These are phyloP conservation scores for Pseudogymnoascus sp. DNA, from an alignment of 2,329 filamentous ascomycete species.

Conservation along the genomic window DNA sequence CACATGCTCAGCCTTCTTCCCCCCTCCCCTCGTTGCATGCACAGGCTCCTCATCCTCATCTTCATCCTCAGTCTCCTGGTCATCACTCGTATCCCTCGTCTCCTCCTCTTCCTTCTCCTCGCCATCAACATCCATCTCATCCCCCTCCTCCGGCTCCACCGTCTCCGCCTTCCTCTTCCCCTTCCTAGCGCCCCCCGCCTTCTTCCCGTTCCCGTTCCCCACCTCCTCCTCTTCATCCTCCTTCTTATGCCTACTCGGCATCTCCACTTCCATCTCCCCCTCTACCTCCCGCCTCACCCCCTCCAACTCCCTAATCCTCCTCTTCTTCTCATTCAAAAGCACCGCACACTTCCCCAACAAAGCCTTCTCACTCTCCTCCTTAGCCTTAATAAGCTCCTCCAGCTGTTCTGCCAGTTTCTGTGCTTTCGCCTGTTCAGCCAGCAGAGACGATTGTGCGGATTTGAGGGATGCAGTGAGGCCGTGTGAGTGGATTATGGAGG, in stretches of 20 bases:
- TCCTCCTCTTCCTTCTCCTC: constrained; percentile 3
- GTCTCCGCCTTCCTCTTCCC: constrained; percentile 43
- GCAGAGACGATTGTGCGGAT: constrained; percentile 33
- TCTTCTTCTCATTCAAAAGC: constrained; percentile 70
- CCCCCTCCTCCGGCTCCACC: constrained; percentile 27
- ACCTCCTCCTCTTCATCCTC: constrained; percentile 14
- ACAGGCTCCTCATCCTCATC: constrained; percentile 1
- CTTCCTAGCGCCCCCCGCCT: constrained; percentile 31
- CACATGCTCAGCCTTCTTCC: not conserved
- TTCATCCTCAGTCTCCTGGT: constrained; percentile 12
- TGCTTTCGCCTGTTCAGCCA: constrained; percentile 46
- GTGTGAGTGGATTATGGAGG: constrained; percentile 37
- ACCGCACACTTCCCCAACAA: constrained; percentile 62
- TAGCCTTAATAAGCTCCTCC: constrained; percentile 56
- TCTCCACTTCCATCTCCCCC: constrained; percentile 28
- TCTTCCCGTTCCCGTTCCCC: not conserved
- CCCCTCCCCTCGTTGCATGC: not conserved
- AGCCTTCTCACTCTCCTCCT: constrained; percentile 57
- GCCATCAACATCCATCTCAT: constrained; percentile 44
- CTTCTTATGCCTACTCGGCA: constrained; percentile 23
- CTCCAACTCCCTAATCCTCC: constrained; percentile 69
- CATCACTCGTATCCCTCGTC: constrained; percentile 16
- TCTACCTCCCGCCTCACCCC: constrained; percentile 33
- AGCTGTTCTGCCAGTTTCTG: constrained; percentile 53
- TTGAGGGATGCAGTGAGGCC: constrained; percentile 14